phyloP scores from a whole-genome alignment of 257 asterid genomes.

The Fraxinus quadrangulata region DNA sequence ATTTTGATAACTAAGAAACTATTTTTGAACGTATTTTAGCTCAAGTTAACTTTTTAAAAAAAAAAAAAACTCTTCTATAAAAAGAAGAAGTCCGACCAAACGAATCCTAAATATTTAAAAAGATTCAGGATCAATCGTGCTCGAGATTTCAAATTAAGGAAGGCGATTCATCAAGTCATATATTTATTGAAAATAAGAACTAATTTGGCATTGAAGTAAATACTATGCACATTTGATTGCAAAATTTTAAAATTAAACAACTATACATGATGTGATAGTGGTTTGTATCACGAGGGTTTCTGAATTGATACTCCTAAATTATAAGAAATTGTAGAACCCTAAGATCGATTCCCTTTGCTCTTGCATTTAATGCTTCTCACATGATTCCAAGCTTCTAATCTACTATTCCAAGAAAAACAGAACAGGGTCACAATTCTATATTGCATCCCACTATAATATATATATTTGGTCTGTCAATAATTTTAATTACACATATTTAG shows the following conservation, averaged over 20 bases:
- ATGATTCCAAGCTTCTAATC: slow-evolving; percentile 87
- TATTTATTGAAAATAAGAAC: background rate
- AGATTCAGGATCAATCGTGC: background rate
- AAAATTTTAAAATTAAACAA: background rate
- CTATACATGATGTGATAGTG: slow-evolving; percentile 33
- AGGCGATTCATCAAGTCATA: background rate
- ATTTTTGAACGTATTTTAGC: too few relatives aligned
- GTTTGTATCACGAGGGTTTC: slow-evolving; percentile 70
- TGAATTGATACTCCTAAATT: slow-evolving; percentile 54
- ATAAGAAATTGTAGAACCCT: slow-evolving; percentile 40
- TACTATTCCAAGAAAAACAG: slow-evolving; percentile 71
- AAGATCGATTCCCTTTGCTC: slow-evolving; percentile 64
- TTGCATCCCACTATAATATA: slow-evolving; percentile 16
- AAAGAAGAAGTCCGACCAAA: background rate
- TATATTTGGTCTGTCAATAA: slow-evolving; percentile 7
- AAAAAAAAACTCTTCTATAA: too few relatives aligned
- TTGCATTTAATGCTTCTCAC: slow-evolving; percentile 92
- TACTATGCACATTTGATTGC: background rate
- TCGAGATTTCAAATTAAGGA: background rate
- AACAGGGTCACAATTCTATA: slow-evolving; percentile 39
- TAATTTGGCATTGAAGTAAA: too few relatives aligned
- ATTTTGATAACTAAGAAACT: too few relatives aligned
- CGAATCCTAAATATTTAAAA: too few relatives aligned
- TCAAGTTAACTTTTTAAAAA: too few relatives aligned
- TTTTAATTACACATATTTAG: background rate